Conservation (phyloP, 441 rosid genomes). For the Eruca vesicaria region DNA sequence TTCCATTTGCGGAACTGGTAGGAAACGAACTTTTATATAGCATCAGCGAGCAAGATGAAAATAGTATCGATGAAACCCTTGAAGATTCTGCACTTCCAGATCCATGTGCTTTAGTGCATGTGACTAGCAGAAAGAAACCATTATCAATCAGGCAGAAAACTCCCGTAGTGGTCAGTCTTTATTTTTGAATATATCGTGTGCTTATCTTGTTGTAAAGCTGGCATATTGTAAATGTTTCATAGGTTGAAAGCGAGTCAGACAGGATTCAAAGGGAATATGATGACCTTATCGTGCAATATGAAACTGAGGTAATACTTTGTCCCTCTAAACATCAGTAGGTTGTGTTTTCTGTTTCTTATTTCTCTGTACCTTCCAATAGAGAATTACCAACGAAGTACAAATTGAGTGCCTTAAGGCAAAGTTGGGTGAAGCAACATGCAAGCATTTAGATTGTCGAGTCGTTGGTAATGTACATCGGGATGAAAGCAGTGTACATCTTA, state of each 20-base stretch:
- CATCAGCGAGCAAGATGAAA: conserved; percentile 44
- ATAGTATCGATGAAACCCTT: conserved; percentile 23
- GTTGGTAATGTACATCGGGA: conserved; percentile 23
- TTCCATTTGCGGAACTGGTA: conserved; percentile 72
- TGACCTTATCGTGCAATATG: conserved; percentile 60
- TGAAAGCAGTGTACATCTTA: conserved; percentile 41
- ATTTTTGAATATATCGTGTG: conserved; percentile 26
- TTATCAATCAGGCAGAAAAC: conserved; percentile 50
- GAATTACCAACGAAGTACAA: conserved; percentile 57
- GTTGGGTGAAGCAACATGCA: conserved; percentile 36
- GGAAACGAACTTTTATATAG: conserved; percentile 40
- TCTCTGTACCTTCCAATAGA: conserved; percentile 41
- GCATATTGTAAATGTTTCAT: conserved; percentile 30
- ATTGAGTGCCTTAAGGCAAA: conserved; percentile 64
- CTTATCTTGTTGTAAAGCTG: conserved; percentile 29
- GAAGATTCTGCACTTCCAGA: conserved; percentile 62
- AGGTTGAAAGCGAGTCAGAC: conserved; percentile 56
- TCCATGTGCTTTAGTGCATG: conserved; percentile 71
- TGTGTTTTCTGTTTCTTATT: conserved; percentile 8
- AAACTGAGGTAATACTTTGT: conserved; percentile 56
- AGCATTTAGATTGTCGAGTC: conserved; percentile 27
- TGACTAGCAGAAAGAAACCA: conserved; percentile 81
- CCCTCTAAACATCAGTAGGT: conserved; percentile 29
- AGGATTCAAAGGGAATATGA: conserved; percentile 65
- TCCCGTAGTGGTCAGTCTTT: conserved; percentile 53